Evolutionary conservation across 192 early-diverging fungal genomes (phyloP).

Genomic region (Dissophora ornata): DNA sequence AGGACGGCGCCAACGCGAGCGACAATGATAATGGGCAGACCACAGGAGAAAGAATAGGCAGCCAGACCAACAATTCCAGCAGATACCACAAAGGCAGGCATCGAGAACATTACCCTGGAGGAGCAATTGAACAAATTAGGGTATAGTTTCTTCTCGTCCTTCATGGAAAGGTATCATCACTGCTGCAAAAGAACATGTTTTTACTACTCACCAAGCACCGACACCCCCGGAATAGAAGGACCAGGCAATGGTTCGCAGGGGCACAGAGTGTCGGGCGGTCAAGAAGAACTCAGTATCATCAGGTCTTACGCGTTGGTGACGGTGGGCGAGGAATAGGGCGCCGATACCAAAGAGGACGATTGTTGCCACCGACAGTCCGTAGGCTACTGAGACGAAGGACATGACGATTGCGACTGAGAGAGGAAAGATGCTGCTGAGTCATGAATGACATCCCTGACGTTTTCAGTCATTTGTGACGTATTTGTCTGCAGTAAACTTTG

Average conservation of each 20-base stretch:
- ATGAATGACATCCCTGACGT: no score
- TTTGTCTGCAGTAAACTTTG: no score
- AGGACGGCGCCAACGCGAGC: slow-evolving; percentile 68
- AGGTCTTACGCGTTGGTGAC: slow-evolving; percentile 9
- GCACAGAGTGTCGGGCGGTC: slow-evolving; percentile 39
- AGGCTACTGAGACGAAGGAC: slow-evolving; percentile 30
- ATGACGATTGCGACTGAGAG: no score
- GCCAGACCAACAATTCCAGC: slow-evolving; percentile 72
- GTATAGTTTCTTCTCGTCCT: no score
- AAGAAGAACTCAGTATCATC: slow-evolving; percentile 52
- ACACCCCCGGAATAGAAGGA: slow-evolving; percentile 43
- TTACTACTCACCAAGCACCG: slow-evolving; percentile 22
- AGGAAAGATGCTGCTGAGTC: no score
- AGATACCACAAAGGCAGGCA: slow-evolving; percentile 70
- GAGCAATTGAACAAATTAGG: background rate
- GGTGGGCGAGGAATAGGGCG: slow-evolving; percentile 27
- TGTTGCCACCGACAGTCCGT: slow-evolving; percentile 23
- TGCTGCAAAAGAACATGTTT: no score
- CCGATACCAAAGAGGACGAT: slow-evolving; percentile 37
- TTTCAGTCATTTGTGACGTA: no score
- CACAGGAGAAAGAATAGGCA: slow-evolving; percentile 70
- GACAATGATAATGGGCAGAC: slow-evolving; percentile 66
- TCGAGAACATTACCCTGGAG: slow-evolving; percentile 65
- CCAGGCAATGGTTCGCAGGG: slow-evolving; percentile 36
- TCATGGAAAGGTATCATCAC: no score